Evolutionary conservation across 768 basidiomycete genomes (phyloP).

Genomic region (Lentinus tigrinus): DNA sequence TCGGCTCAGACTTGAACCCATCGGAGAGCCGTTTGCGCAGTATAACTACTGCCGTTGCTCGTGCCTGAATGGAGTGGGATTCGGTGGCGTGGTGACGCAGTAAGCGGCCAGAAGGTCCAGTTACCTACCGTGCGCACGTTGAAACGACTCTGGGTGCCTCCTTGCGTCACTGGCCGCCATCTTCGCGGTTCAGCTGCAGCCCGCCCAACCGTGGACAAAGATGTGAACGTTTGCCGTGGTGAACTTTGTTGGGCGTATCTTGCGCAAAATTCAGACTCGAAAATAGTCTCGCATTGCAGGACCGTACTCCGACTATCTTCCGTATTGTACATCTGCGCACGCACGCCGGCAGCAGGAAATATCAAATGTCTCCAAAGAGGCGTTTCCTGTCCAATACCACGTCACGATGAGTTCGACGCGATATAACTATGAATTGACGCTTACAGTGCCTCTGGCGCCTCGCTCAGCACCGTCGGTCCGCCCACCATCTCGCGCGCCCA

Average conservation of each 20-base stretch:
- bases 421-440: slow-evolving; percentile 31
- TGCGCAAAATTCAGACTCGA: background rate
- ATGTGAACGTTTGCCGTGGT: background rate
- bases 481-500: slow-evolving; percentile 89
- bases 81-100: too few relatives aligned
- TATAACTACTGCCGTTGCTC: too few relatives aligned
- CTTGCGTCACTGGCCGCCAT: too few relatives aligned
- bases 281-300: background rate
- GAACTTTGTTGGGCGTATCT: background rate
- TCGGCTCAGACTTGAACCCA: too few relatives aligned
- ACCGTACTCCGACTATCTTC: background rate
- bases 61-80: too few relatives aligned
- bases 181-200: too few relatives aligned
- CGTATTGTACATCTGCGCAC: background rate
- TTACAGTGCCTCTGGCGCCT: slow-evolving; percentile 69
- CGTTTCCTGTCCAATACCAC: slow-evolving; percentile 59
- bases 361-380: slow-evolving; percentile 56
- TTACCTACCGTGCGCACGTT: too few relatives aligned
- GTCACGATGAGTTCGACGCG: background rate
- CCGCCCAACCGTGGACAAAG: background rate
- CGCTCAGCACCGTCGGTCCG: slow-evolving; percentile 67
- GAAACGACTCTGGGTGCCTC: too few relatives aligned
- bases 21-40: too few relatives aligned
- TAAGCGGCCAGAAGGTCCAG: too few relatives aligned
- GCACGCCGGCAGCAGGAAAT: background rate